Base-by-base conservation (phyloP, 805 yeast genomes). In the Saccharomycopsis sp. region DNA sequence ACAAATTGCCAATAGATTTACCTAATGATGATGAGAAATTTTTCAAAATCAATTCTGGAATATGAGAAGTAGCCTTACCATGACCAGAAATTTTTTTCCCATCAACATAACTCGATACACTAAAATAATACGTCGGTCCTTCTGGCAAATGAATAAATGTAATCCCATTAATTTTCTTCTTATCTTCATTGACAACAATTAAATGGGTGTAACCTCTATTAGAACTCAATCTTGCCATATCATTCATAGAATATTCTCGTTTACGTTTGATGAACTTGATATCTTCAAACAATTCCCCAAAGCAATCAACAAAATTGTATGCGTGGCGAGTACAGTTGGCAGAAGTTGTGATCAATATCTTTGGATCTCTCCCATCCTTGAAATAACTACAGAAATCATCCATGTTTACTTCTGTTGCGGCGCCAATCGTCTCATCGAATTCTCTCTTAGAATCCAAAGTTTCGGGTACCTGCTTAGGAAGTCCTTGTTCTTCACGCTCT, bases 41-140 rank as follows among this genome's bases (percentile, higher is more conserved):
- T 63, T 93, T 93, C 60, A 93, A 69, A 27, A 93, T 79, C 40
- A 93, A 72, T 64, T 93, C 98, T 3, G 98, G 98, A 19, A 81
- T 76, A 58, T 93, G 97, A 34, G 76, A 79, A 0, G 97, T 88
- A 22, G 96, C 82, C 41, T 80, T 75, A 46, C 97, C 97, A 57
- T 93, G 97, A 7, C 96, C 96, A 19, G 67, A 61, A 44, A 93
- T 86, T 53, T 75, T 70, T 54, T 85, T 77, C 8, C 89, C 81
- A 54, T 85, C 84, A 13, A 77, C 75, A 36, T 84, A 71, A 2
- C 95, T 86, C 5, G 87, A 70, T 3, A 93, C 68, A 23, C 93
- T 81, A 58, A 93, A 93, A 65, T 90, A 89, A 60, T 87, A 87
- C 0, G 97, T 84, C 29, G 98, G 98, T 1, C 98, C 98, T 38